Evolutionary conservation across 164 flowering plant genomes (phyloP), one percentile per base, ranked within the genome.

Genomic region (Vitis cinerea): DNA sequence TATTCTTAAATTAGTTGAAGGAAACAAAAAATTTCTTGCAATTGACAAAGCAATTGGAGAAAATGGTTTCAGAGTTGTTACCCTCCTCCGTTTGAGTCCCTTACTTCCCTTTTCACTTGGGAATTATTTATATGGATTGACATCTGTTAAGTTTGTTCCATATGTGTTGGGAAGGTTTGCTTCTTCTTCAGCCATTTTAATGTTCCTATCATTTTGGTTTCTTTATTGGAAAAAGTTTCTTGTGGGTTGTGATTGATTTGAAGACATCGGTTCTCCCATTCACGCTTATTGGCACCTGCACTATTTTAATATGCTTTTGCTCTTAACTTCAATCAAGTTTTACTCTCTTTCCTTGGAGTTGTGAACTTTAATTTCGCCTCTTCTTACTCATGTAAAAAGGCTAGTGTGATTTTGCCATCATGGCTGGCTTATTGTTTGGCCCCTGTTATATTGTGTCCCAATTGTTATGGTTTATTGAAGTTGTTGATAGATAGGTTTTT

Each of bases 31-130:
- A 68, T 95, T 95, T 77, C 88, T 91, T 74, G 99, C 99, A 70
- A 91, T 95, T 76, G 99, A 95, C 83, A 95, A 87, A 79, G 99
- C 99, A 23, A 91, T 95, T 82, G 99, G 99, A 64, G 97, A 95
- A 77, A 91, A 95, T 81, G 95, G 99, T 68, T 95, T 95, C 78
- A 83, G 75, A 83, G 97, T 95, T 76, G 99, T 95, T 19, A 89
- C 97, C 52, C 97, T 95, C 63, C 92, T 95, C 54, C 92, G 98
- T 27, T 80, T 95, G 85, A 95, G 99, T 69, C 99, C 99, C 59
- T 82, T 95, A 84, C 94, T 95, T 70, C 99, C 98, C 7, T 95
- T 95, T 77, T 95, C 99, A 29, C 83, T 95, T 31, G 99, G 97
- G 66, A 93, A 95, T 76, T 95, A 95, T 83, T 77, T 95, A 17